Evolutionary conservation across 805 yeast genomes (phyloP), one percentile per base, ranked within the genome.

Genomic region (Ogataea henricii): DNA sequence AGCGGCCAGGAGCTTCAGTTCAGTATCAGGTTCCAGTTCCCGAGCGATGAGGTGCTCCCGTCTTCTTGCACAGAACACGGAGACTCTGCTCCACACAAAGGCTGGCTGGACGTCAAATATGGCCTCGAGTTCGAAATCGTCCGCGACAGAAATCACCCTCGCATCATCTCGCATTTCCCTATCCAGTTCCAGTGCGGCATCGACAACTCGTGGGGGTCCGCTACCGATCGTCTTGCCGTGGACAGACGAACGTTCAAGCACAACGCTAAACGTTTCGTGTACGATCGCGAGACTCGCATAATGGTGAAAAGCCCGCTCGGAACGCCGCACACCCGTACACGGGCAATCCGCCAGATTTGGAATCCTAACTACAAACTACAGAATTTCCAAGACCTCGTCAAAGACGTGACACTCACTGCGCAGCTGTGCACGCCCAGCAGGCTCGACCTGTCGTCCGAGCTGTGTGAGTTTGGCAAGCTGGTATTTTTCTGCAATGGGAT

Each of bases 1-100:
- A 32, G 35, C 21, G 46, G 37, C 14, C 36, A 47, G 9, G 17
- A 29, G 9, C 14, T 43, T 3, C 42, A 47, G 23, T 41, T 43
- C 34, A 45, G 44, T 5, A 34, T 56, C 26, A 23, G 38, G 25
- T 56, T 54, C 43, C 27, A 22, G 29, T 56, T 56, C 34, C 60
- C 60, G 2, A 29, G 21, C 10, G 53, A 54, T 6, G 48, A 49
- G 42, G 38, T 43, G 14, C 47, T 56, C 2, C 60, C 60, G 1
- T 50, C 58, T 16, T 50, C 58, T 10, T 49, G 53, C 40, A 23
- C 20, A 2, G 35, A 25, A 17, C 49, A 52, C 37, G 60, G 60
- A 10, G 43, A 45, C 21, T 30, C 22, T 0, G 53, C 40, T 9
- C 43, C 47, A 16, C 40, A 35, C 29, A 43, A 51, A 20, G 58